Evolutionary conservation across 2,329 filamentous ascomycete genomes (phyloP), one percentile per base, ranked within the genome.

Genomic region (Fusarium papillatum): DNA sequence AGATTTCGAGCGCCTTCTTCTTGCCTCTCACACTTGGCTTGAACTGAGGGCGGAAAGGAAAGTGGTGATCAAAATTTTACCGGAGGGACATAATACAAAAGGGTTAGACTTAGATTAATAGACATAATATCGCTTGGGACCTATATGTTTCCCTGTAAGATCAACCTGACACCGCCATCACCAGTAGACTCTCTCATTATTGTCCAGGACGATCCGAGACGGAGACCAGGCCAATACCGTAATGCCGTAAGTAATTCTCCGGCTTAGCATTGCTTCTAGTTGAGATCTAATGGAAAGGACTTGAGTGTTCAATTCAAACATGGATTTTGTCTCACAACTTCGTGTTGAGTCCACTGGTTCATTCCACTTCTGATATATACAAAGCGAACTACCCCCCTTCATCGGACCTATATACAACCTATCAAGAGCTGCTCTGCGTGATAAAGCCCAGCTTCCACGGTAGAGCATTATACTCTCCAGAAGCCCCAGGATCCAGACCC

Each of bases 1-100:
- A 80, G 55, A 72, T 80, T 5, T 55, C 70, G 4, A 79, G 77
- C 41, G 53, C 78, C 0, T 80, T 80, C 46, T 29, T 69, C 14
- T 66, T 80, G 22, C 78, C 78, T 3, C 38, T 80, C 14, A 50
- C 46, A 7, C 46, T 50, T 26, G 24, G 46, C 24, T 50, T 50
- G 46, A 50, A 50, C 46, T 50, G 16, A 50, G 19, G 24, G 11
- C 46, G 16, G 24, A 50, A 50, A 26, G 46, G 9, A 19, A 50
- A 19, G 3, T 26, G 24, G 43, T 24, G 24, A 17, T 29, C 13
- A 26, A 10, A 50, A 29, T 29, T 24, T 22, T 7, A 50, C 22
- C 10, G 4, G 16, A 29, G 16, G 24, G 9, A 50, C 24, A 50
- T 50, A 50, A 22, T 46, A 24, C n/a, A 46, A 46, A 46, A 46